Evolutionary conservation across 2,329 filamentous ascomycete species (phyloP).

Genomic region (Aureobasidium sp.): DNA sequence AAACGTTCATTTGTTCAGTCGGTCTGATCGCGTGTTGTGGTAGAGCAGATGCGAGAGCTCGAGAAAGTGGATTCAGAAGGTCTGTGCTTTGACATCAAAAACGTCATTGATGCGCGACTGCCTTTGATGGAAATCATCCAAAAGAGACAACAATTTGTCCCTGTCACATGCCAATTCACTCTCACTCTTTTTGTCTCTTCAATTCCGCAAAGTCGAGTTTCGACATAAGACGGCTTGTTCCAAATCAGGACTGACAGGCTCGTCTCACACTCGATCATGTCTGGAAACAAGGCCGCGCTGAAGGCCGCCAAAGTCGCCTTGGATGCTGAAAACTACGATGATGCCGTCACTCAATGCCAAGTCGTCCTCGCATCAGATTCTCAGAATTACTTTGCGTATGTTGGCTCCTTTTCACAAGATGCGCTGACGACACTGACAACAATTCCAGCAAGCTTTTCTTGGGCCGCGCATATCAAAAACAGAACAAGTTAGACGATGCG

Average conservation of each 20-base stretch:
- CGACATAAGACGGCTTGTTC: not conserved
- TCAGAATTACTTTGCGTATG: slow-evolving; percentile 73
- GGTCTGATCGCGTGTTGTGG: not conserved
- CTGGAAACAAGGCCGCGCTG: slow-evolving; percentile 58
- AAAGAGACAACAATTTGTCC: not conserved
- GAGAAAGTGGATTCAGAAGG: not conserved
- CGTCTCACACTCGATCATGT: not conserved
- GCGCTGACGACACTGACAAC: not conserved
- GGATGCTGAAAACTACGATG: slow-evolving; percentile 69
- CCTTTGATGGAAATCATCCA: not conserved
- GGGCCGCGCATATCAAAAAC: slow-evolving; percentile 75
- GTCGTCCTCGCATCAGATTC: slow-evolving; percentile 63
- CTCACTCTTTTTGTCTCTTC: not conserved
- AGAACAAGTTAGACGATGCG: slow-evolving; percentile 60
- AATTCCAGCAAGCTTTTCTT: slow-evolving; percentile 65
- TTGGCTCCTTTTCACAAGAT: slow-evolving; percentile 14
- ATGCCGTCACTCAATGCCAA: slow-evolving; percentile 61
- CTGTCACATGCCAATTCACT: slow-evolving; percentile 1
- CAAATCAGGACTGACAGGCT: not conserved
- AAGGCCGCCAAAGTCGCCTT: slow-evolving; percentile 75
- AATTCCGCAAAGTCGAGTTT: not conserved
- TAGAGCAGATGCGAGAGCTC: not conserved
- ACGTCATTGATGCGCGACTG: slow-evolving; percentile 1
- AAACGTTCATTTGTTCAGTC: not conserved
- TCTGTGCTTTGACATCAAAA: not conserved